Conservation (phyloP, 495 filamentous ascomycete species). For the Tetracladium marchalianum region DNA sequence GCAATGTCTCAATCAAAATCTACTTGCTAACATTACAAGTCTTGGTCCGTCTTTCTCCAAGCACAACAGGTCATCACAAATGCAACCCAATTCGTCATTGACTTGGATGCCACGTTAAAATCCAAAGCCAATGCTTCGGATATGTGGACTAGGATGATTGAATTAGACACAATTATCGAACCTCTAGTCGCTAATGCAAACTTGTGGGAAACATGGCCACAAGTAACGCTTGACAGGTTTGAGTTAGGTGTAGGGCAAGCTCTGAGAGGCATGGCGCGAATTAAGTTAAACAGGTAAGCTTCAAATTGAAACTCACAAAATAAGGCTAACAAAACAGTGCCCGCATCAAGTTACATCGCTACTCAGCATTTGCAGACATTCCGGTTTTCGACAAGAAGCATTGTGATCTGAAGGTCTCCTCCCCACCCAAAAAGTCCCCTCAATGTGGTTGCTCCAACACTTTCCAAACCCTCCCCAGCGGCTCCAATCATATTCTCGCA, state of each 20-base stretch:
- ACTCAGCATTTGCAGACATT: constrained; percentile 49
- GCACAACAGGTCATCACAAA: constrained; percentile 46
- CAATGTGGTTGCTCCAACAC: constrained; percentile 16
- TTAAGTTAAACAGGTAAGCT: constrained; percentile 46
- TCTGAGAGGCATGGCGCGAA: constrained; percentile 44
- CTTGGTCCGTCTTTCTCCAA: constrained; percentile 45
- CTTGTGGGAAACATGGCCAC: constrained; percentile 27
- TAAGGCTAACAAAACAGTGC: constrained; percentile 29
- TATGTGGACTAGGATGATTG: constrained; percentile 41
- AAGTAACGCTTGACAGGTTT: constrained; percentile 31
- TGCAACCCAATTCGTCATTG: constrained; percentile 44
- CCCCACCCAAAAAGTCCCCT: constrained; percentile 16
- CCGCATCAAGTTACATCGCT: constrained; percentile 51
- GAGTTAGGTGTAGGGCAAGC: constrained; percentile 39
- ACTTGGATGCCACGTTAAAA: constrained; percentile 8
- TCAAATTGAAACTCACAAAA: background rate
- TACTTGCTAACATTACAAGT: constrained; percentile 13
- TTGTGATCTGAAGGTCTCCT: constrained; percentile 41
- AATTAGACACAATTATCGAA: constrained; percentile 40
- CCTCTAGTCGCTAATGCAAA: constrained; percentile 39
- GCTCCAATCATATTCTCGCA: constrained; percentile 27
- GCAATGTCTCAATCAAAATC: background rate
- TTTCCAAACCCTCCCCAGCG: constrained; percentile 20
- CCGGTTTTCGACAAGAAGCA: constrained; percentile 50
- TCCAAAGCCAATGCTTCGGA: background rate